Conservation (phyloP, 176 grass and related monocot species). For the Zea luxurians region DNA sequence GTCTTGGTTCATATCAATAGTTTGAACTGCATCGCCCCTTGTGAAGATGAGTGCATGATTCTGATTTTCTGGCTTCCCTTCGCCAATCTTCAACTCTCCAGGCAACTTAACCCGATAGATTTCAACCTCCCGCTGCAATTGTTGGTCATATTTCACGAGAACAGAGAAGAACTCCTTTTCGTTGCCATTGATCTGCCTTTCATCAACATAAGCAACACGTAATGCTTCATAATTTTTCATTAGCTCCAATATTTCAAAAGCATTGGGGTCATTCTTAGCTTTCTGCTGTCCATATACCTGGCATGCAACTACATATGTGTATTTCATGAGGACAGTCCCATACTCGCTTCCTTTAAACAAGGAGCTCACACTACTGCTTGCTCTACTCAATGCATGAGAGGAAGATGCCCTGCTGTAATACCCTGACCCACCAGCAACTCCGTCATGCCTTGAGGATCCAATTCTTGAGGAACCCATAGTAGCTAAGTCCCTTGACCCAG, state of each 20-base stretch:
- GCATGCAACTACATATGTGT: slow-evolving; percentile 96
- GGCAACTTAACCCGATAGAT: slow-evolving; percentile 86
- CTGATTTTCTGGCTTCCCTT: slow-evolving; percentile 94
- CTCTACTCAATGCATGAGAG: slow-evolving; percentile 58
- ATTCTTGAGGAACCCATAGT: slow-evolving; percentile 54
- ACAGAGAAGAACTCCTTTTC: slow-evolving; percentile 76
- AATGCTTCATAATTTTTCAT: slow-evolving; percentile 96
- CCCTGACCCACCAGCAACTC: slow-evolving; percentile 44
- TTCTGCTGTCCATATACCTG: slow-evolving; percentile 94
- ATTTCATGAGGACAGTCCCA: slow-evolving; percentile 92
- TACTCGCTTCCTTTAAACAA: slow-evolving; percentile 94
- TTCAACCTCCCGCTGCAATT: slow-evolving; percentile 76
- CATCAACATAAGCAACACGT: slow-evolving; percentile 90
- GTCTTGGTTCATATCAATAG: slow-evolving; percentile 97
- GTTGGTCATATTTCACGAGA: slow-evolving; percentile 83
- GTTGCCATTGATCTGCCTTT: slow-evolving; percentile 45
- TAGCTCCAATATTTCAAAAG: slow-evolving; percentile 86
- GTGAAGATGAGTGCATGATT: slow-evolving; percentile 98
- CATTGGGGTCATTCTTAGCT: slow-evolving; percentile 71
- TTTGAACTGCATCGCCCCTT: slow-evolving; percentile 89
- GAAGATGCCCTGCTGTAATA: slow-evolving; percentile 54
- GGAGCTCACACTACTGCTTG: slow-evolving; percentile 59
- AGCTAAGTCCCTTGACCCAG: slow-evolving; percentile 69
- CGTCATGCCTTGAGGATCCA: slow-evolving; percentile 48
- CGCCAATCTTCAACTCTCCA: slow-evolving; percentile 79